phyloP scores from a whole-genome alignment of 257 asterid species.

The Solanum phureja region DNA sequence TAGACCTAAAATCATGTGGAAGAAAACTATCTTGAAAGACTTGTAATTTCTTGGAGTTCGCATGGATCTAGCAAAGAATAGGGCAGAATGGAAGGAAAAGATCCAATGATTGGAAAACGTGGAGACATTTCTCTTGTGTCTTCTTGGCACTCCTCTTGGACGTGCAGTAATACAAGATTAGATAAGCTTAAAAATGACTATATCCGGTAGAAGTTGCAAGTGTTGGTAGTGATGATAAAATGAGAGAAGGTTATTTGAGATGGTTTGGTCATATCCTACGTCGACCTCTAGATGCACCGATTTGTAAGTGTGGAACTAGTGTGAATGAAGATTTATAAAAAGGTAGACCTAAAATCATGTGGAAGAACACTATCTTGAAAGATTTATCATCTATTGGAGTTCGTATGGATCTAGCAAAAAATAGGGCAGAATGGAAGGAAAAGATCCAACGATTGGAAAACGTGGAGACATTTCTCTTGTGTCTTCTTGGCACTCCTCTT shows the following conservation, averaged over 20 bases:
- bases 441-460: background rate
- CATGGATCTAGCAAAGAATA: background rate
- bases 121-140: background rate
- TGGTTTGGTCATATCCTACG: background rate
- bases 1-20: background rate
- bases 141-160: background rate
- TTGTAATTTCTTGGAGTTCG: background rate
- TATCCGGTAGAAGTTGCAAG: background rate
- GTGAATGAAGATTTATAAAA: background rate
- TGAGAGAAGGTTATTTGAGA: background rate
- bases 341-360: background rate
- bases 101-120: background rate
- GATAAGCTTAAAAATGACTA: background rate
- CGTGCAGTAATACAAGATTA: background rate
- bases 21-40: background rate
- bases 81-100: background rate
- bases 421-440: background rate
- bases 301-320: background rate
- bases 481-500: background rate
- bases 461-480: background rate
- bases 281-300: background rate
- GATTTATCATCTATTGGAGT: background rate
- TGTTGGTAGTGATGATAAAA: background rate
- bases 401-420: background rate
- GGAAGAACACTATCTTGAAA: background rate